phyloP scores from a whole-genome alignment of 352 stramenopile genomes.

The Pythium monospermum region DNA sequence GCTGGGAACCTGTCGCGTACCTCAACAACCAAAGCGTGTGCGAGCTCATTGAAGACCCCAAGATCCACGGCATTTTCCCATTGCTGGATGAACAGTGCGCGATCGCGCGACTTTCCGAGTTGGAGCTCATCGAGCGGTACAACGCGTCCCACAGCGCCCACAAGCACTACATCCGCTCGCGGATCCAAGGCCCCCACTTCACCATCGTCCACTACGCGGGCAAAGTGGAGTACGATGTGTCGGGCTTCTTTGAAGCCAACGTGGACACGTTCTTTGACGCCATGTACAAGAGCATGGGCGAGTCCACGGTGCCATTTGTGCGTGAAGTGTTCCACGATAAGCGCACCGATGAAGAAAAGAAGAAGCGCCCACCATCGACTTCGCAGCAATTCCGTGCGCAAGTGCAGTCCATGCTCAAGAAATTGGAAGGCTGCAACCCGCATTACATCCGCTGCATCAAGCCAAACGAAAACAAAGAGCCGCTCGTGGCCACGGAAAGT shows the following conservation, averaged over 20 bases:
- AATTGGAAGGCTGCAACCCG: conserved; percentile 83
- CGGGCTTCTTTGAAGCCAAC: conserved; percentile 80
- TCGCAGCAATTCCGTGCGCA: conserved; percentile 83
- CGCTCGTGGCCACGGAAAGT: conserved; percentile 56
- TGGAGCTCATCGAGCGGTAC: conserved; percentile 76
- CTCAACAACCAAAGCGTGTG: conserved; percentile 89
- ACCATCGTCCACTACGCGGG: conserved; percentile 82
- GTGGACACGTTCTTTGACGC: conserved; percentile 86
- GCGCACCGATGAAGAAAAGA: conserved; percentile 71
- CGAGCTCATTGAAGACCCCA: conserved; percentile 84
- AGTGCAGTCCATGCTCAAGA: conserved; percentile 73
- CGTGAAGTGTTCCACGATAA: conserved; percentile 79
- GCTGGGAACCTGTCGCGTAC: conserved; percentile 73
- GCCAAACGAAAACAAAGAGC: conserved; percentile 84
- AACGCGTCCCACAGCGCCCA: conserved; percentile 64
- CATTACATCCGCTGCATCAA: conserved; percentile 92
- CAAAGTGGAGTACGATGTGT: conserved; percentile 85
- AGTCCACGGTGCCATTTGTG: conserved; percentile 70
- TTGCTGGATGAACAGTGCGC: conserved; percentile 78
- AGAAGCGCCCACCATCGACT: conserved; percentile 77
- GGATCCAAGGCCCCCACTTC: conserved; percentile 67
- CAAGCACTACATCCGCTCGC: conserved; percentile 70
- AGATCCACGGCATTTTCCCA: conserved; percentile 77
- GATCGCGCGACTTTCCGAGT: conserved; percentile 60
- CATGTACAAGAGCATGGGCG: conserved; percentile 63